Base-by-base conservation (phyloP, 768 basidiomycete species). In the Mycena leptocephala region DNA sequence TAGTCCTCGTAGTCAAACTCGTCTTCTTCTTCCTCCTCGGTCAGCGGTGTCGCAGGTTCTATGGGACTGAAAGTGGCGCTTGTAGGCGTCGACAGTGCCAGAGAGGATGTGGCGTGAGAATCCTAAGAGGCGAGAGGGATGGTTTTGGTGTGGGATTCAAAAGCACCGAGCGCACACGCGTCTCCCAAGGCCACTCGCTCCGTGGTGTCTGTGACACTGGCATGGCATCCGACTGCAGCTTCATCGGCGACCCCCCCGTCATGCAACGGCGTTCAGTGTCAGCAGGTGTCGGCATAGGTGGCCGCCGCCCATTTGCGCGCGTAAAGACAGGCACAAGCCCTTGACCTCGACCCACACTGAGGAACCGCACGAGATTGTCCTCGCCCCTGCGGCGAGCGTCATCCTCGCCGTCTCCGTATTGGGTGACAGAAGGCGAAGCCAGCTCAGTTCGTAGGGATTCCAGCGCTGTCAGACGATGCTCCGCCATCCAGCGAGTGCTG, bases 161-260 rank as follows among this genome's bases (percentile, higher is more conserved):
- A 4, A 75, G 71, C 39, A 78, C 74, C 24, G 77, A 32, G 43
- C 77, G 77, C 55, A 78, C 71, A 16, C 77, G 74, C 14, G 77
- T 73, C 56, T 78, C 77, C 77, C 77, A 78, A 35, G 77, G 70
- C 77, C 77, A 78, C 30, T 75, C 66, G 59, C 32, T 72, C 3
- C 74, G 65, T 18, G 70, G 24, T 10, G 70, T 59, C 48, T 51
- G 51, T 11, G 35, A 55, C 5, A 32, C 32, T 4, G 74, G 66
- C 70, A 68, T 26, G 2, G 46, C 65, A n/a, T 64, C 35, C 28
- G 62, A 24, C 58, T 68, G 70, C 61, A 78, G 62, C 63, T 65
- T 51, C 77, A 78, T 78, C 26, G 77, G 77, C 35, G 77, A 78
- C 9, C 61, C 65, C 13, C 24, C 39, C 22, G 61, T 59, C 61